Conservation (phyloP, 768 basidiomycete genomes). For the Termitomyces sp. region DNA sequence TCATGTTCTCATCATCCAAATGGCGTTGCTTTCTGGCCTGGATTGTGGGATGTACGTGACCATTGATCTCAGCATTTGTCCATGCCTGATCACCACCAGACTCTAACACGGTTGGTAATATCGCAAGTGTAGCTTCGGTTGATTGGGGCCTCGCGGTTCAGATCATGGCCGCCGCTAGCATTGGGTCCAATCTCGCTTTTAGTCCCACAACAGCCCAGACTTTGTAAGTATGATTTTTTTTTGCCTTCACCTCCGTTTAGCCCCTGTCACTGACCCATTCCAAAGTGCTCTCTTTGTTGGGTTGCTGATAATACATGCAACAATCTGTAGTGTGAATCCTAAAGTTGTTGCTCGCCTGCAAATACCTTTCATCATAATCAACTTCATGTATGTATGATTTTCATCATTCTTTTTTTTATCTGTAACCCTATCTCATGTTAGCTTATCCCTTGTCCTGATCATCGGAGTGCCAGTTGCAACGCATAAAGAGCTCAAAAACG, state of each 20-base stretch:
- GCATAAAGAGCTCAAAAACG: constrained; percentile 59
- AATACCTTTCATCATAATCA: constrained; percentile 67
- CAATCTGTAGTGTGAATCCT: constrained; percentile 69
- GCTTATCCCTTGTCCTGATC: constrained; percentile 63
- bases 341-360: constrained; percentile 66
- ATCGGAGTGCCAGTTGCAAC: constrained; percentile 68
- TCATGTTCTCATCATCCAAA: constrained; percentile 53
- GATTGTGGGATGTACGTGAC: constrained; percentile 64
- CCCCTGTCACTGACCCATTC: not conserved
- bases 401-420: not conserved
- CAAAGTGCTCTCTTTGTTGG: constrained; percentile 64
- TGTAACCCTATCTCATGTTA: constrained; percentile 20
- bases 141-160: constrained; percentile 69
- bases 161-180: constrained; percentile 62
- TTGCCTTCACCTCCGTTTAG: not conserved
- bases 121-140: constrained; percentile 53
- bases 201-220: constrained; percentile 42
- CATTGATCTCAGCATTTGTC: not conserved
- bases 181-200: constrained; percentile 46
- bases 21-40: constrained; percentile 63
- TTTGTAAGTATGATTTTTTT: constrained; percentile 42
- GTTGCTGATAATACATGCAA: constrained; percentile 58
- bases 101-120: constrained; percentile 50
- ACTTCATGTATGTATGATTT: constrained; percentile 53
- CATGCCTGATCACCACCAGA: constrained; percentile 26